Conservation (phyloP, 75 land plant species). For the Selaginella moellendorffii region DNA sequence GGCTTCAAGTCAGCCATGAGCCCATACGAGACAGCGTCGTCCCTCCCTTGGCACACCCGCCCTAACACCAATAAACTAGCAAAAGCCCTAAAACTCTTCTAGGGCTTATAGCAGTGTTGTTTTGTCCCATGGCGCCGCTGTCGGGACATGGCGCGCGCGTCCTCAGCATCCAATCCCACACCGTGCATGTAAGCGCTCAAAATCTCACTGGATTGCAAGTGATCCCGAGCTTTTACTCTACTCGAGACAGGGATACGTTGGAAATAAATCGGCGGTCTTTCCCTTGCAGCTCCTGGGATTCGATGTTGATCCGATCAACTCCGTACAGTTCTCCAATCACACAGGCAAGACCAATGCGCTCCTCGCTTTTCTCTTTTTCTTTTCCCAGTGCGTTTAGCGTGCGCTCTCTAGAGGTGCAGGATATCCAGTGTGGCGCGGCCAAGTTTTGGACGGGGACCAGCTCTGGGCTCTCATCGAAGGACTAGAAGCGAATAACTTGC, state of each 20-base stretch:
- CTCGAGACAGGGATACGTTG: conserved; percentile 80
- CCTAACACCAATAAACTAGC: too few species aligned
- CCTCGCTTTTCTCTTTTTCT: too few species aligned
- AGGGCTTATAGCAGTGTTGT: too few species aligned
- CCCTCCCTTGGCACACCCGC: too few species aligned
- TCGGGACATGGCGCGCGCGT: too few species aligned
- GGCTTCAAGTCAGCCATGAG: too few species aligned
- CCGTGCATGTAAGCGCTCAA: conserved; percentile 65
- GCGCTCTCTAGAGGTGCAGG: conserved; percentile 51
- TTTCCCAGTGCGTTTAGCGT: too few species aligned
- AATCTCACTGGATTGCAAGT: background rate
- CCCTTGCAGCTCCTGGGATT: conserved; percentile 92
- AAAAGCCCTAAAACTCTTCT: too few species aligned
- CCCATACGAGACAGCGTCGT: too few species aligned
- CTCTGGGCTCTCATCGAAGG: conserved; percentile 89
- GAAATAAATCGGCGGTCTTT: conserved; percentile 96
- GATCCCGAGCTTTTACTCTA: background rate
- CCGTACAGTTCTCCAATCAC: conserved; percentile 98
- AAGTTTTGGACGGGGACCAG: conserved; percentile 83
- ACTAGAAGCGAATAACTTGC: conserved; percentile 64
- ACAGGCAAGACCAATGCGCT: too few species aligned
- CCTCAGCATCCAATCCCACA: conserved; percentile 97
- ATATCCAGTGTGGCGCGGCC: conserved; percentile 82
- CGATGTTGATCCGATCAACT: conserved; percentile 97
- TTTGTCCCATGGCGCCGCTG: too few species aligned